Base-by-base conservation (phyloP, 352 stramenopile species). In the Phytophthora palmivora region DNA sequence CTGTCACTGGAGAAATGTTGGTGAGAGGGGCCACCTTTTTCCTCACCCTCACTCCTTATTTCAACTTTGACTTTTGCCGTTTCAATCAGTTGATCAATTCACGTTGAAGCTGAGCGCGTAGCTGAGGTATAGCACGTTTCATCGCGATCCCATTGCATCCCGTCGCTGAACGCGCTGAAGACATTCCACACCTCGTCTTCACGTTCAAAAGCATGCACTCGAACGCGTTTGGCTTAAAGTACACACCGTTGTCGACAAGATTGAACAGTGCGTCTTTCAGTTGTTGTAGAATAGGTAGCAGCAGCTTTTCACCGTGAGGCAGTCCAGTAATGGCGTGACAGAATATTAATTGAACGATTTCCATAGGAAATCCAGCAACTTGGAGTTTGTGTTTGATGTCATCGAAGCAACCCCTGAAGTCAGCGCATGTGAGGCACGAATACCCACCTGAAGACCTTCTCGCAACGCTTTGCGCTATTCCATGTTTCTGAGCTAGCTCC, bases 391-490 rank as follows among this genome's bases (percentile, higher is more conserved):
- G 34, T 10, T 57, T 57, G 34, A 57, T 22, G 22, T 57, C 34
- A n/a, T 57, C 36, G 11, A 57, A 44, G 33, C 33, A 24, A n/a
- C 34, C 30, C 18, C 49, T 46, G 34, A 57, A 57, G 36, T 57
- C 36, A n/a, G 5, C 24, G 22, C 22, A 37, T 34, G 48, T 9
- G 9, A 56, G 22, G 16, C 48, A 36, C 34, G 47, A 4, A 57
- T n/a, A 6, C 15, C 36, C 15, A 46, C 14, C 14, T 44, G 49
- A 16, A 57, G 36, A 5, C 37, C 37, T 14, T 46, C 49, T 22
- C 36, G 30, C 9, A 5, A 28, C 10, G 11, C 15, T 37, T 57
- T 47, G 22, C 28, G 4, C 21, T 57, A 47, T 46, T n/a, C n/a
- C 36, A 6, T 38, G 5, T 14, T 47, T 33, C 21, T 22, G 28